phyloP scores from a whole-genome alignment of 768 basidiomycete species.

The Lenzites betulinus region DNA sequence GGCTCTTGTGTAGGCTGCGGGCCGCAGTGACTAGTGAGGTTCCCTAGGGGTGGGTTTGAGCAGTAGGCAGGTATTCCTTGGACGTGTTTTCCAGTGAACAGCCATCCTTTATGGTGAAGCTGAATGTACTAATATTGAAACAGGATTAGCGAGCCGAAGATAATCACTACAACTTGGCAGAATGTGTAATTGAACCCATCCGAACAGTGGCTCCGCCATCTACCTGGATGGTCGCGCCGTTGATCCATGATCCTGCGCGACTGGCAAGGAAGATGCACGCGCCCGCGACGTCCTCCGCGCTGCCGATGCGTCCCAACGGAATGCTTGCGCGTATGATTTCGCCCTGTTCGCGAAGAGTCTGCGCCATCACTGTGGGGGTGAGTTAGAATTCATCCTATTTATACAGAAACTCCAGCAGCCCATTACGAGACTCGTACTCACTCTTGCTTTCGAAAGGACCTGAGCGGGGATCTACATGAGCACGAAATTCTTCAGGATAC shows the following conservation, averaged over 20 bases:
- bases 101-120: too few species aligned
- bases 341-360: constrained; percentile 48
- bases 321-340: constrained; percentile 45
- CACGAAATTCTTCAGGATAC: background rate
- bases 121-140: too few species aligned
- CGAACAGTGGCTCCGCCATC: constrained; percentile 59
- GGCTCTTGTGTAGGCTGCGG: too few species aligned
- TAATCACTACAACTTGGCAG: constrained; percentile 33
- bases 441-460: constrained; percentile 39
- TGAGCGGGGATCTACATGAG: background rate
- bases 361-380: constrained; percentile 49
- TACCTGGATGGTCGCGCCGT: constrained; percentile 61
- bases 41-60: too few species aligned
- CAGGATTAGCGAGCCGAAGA: too few species aligned
- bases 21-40: too few species aligned
- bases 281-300: constrained; percentile 64
- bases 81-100: too few species aligned
- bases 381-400: background rate
- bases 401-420: too few species aligned
- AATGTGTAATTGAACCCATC: constrained; percentile 29
- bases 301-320: constrained; percentile 58
- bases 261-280: constrained; percentile 63
- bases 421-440: constrained; percentile 12
- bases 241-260: constrained; percentile 62
- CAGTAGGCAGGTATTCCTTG: too few species aligned